These are phyloP conservation scores for Rhododendron williamsianum DNA, from an alignment of 148 eudicot genomes.

Conservation along the genomic window DNA sequence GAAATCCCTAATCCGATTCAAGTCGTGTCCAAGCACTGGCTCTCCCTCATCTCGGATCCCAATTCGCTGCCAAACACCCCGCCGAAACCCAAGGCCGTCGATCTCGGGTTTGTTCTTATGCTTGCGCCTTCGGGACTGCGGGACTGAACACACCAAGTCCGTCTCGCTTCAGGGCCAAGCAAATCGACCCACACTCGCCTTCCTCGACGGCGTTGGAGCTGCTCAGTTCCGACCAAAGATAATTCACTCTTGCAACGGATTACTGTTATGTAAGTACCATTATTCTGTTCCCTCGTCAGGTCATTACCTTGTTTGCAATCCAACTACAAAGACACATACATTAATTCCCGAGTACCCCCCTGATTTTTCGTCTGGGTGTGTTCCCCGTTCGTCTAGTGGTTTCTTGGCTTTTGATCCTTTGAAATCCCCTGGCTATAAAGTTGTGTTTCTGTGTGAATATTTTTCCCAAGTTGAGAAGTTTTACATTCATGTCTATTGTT, in stretches of 20 bases:
- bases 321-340: not conserved
- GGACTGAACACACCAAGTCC: not conserved
- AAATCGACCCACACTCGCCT: not conserved
- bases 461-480: not conserved
- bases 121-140: not conserved
- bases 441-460: not conserved
- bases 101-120: not conserved
- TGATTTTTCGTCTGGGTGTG: not conserved
- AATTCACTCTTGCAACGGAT: not conserved
- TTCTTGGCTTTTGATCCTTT: not conserved
- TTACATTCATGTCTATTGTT: not conserved
- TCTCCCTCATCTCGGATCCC: not conserved
- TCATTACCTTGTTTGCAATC: not conserved
- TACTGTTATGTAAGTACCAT: not conserved
- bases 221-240: not conserved
- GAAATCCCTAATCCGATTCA: not conserved
- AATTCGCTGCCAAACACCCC: not conserved
- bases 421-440: not conserved
- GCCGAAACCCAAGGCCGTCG: not conserved
- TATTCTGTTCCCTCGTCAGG: no score
- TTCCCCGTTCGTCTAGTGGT: not conserved
- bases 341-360: not conserved
- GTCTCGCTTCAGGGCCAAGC: not conserved
- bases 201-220: not conserved
- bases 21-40: not conserved